Base-by-base conservation (phyloP, 352 stramenopile genomes). In the Phytophthora tubulina region DNA sequence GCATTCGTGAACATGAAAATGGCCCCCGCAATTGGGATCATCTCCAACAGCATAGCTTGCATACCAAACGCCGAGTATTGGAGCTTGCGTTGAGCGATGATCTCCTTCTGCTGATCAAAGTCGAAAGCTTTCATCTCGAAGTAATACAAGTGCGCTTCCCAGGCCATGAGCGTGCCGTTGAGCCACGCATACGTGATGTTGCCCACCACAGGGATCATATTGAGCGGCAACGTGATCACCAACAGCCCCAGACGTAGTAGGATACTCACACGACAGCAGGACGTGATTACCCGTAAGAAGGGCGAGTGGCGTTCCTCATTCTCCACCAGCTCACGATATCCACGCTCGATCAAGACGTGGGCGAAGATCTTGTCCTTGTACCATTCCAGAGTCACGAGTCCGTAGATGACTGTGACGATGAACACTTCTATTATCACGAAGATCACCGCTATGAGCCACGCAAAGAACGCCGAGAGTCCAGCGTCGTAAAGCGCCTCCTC, bases 1-100 rank as follows among this genome's bases (percentile, higher is more conserved):
- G 80, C 77, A 50, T 91, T 91, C 6, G 83, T 91, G 62, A 91
- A 86, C 39, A 86, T 72, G 52, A 91, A 89, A 52, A 91, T 54
- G 14, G 73, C 66, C 2, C 81, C 80, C 8, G 81, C 58, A 57
- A 85, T 71, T 2, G 83, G 83, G 15, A 89, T 86, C 72, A 91
- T 84, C 63, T 91, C 83, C 31, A 91, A 58, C 17, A 85, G 82
- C 70, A 89, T 69, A 10, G 73, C 76, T 36, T 83, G 79, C 74
- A 85, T 86, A 9, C 83, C 83, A 35, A 91, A 91, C 15, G 68
- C 58, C 36, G 81, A 78, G 64, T 89, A 91, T 50, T 87, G 70
- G 7, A 83, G 14, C 45, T 74, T 76, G 38, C 71, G 79, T 35
- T 72, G 39, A 1, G 77, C 44, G 2, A 91, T 62, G 38, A 88